Percentiles rank a stretch among this genome's conserved stretches.
These are phyloP conservation scores for Cordyceps fumosorosea DNA, from an alignment of 2,329 filamentous ascomycete genomes.

Conservation along the genomic window DNA sequence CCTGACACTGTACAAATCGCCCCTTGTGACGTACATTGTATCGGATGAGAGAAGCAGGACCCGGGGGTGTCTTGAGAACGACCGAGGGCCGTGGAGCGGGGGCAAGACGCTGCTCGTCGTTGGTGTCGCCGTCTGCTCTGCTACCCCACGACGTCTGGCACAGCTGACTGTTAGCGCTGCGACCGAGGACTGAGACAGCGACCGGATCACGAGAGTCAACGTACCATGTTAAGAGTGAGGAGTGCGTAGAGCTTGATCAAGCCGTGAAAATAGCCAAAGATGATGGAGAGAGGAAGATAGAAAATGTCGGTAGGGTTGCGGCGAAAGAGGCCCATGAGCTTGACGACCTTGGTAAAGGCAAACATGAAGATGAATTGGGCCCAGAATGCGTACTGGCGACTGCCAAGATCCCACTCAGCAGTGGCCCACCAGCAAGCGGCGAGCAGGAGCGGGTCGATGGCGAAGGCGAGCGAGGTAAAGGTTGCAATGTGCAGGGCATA, in stretches of 20 bases:
- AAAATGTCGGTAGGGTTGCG: slow-evolving; percentile 76
- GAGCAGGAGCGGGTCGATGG: slow-evolving; percentile 69
- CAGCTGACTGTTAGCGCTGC: slow-evolving; percentile 4
- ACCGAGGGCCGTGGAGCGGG: slow-evolving; percentile 35
- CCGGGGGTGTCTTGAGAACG: slow-evolving; percentile 40
- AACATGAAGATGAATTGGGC: slow-evolving; percentile 69
- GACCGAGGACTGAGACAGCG: background rate
- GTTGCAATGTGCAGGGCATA: slow-evolving; percentile 92
- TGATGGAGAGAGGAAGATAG: slow-evolving; percentile 74
- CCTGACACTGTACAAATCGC: slow-evolving; percentile 21
- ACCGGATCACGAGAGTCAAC: slow-evolving; percentile 26
- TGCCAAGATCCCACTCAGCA: slow-evolving; percentile 46
- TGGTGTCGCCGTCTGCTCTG: slow-evolving; percentile 81
- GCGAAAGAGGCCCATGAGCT: slow-evolving; percentile 79
- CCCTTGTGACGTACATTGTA: slow-evolving; percentile 39
- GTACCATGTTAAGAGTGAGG: slow-evolving; percentile 74
- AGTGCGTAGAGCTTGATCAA: slow-evolving; percentile 87
- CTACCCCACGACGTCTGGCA: slow-evolving; percentile 89
- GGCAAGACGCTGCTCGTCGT: slow-evolving; percentile 66
- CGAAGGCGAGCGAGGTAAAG: slow-evolving; percentile 78
- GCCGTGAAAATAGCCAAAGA: slow-evolving; percentile 91
- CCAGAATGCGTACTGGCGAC: slow-evolving; percentile 50
- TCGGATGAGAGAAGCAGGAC: slow-evolving; percentile 37
- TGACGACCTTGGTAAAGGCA: slow-evolving; percentile 80
- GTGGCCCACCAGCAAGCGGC: slow-evolving; percentile 64